Percentiles rank a stretch among this genome's conserved stretches.
Evolutionary conservation across 169 alveolate genomes (phyloP).

Genomic region (Besnoitia besnoiti): DNA sequence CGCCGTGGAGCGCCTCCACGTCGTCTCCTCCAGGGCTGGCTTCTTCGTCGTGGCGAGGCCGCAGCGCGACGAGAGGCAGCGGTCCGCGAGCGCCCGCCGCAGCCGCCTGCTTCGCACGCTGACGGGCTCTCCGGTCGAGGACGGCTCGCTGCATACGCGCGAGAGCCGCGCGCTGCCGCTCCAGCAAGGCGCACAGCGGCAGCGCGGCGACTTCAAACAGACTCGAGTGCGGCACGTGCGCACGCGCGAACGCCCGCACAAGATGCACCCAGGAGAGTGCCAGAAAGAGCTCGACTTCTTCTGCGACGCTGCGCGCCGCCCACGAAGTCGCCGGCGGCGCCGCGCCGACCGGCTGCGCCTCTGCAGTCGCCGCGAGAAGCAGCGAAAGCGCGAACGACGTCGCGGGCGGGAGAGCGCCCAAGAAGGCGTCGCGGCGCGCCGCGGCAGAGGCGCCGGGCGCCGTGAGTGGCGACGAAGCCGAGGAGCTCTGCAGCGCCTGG

Average conservation of each 20-base stretch:
- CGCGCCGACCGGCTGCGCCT: slow-evolving; percentile 8
- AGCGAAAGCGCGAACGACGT: neutral
- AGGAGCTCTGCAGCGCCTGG: neutral
- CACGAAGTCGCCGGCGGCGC: slow-evolving; percentile 25
- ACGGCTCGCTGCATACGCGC: slow-evolving; percentile 2
- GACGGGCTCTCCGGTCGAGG: neutral
- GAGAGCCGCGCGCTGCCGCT: slow-evolving; percentile 13
- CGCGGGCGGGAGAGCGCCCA: neutral
- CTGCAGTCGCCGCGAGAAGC: slow-evolving; percentile 1
- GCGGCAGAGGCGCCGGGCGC: slow-evolving; percentile 30
- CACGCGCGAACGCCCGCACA: slow-evolving; percentile 48
- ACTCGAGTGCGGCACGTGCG: slow-evolving; percentile 22
- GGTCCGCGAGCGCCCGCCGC: neutral
- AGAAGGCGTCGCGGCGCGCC: neutral
- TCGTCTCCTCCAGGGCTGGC: neutral
- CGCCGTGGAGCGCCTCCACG: neutral
- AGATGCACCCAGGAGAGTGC: slow-evolving; percentile 40
- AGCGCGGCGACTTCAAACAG: slow-evolving; percentile 57
- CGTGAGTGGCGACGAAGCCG: neutral
- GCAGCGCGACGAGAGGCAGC: slow-evolving; percentile 45
- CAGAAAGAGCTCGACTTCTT: slow-evolving; percentile 36
- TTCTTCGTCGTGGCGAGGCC: neutral
- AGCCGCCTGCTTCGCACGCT: neutral
- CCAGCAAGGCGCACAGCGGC: slow-evolving; percentile 39
- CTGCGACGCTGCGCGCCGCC: neutral